Conservation (phyloP, 495 filamentous ascomycete species). For the Lasiosphaeriaceae sp. region DNA sequence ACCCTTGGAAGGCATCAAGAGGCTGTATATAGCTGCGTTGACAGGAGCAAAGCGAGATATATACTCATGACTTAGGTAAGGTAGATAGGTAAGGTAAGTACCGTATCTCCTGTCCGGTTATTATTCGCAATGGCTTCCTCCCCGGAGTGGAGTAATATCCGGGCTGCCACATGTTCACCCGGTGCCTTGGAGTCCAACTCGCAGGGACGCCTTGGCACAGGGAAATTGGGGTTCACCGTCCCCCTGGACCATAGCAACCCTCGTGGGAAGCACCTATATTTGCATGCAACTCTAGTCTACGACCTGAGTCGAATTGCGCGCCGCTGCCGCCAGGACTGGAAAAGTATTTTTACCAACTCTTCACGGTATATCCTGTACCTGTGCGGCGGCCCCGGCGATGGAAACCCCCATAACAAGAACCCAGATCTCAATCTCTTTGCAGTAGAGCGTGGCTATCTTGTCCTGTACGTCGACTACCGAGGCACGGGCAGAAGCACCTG, state of each 20-base stretch:
- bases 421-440: constrained; percentile 54
- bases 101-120: no score
- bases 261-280: background rate
- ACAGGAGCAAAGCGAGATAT: no score
- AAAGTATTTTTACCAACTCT: background rate
- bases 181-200: no score
- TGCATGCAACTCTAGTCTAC: constrained; percentile 20
- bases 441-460: constrained; percentile 72
- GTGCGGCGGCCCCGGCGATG: constrained; percentile 69
- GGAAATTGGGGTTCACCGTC: no score
- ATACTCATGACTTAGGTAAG: no score
- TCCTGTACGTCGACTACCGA: constrained; percentile 79
- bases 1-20: no score
- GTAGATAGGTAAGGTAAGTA: no score
- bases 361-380: constrained; percentile 54
- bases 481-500: constrained; percentile 79
- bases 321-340: background rate
- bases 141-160: no score
- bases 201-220: no score
- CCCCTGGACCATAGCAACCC: background rate
- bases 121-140: no score
- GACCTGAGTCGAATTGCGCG: background rate
- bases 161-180: no score
- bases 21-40: no score
- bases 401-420: constrained; percentile 59